Evolutionary conservation across 2,329 filamentous ascomycete genomes (phyloP), one percentile per base, ranked within the genome.

Genomic region (Arthroderma uncinatum): DNA sequence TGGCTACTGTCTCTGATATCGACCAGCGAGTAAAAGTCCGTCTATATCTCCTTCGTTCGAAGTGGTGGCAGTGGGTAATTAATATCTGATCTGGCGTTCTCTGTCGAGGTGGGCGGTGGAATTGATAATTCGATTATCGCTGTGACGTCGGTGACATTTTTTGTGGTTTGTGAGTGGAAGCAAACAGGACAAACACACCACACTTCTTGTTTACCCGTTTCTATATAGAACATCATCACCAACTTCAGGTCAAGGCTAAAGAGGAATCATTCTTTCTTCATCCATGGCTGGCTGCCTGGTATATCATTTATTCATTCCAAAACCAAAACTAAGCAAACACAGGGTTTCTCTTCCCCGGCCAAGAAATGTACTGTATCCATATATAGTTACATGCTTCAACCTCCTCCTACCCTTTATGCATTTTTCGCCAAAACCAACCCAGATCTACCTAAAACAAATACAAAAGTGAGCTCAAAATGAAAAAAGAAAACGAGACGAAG

Each of bases 1-100:
- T 95, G 58, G 64, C 75, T 53, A 6, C 44, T 23, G 16, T 8
- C 25, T 8, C 33, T 12, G 44, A 25, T 30, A 19, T 50, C 21
- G 14, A 30, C 12, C 34, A n/a, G 14, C 4, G 44, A 12, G 40
- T 44, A 44, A 25, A 12, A 10, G 23, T 2, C 3, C 10, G 21
- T 44, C 19, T 44, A 44, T 44, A 44, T 44, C 9, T 4, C 19
- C 25, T 36, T 44, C 21, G 12, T 44, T 10, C 2, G 19, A 23
- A 10, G 25, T 33, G 6, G 25, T 50, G n/a, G 28, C 12, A 30
- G 44, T n/a, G 25, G 44, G n/a, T 9, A 33, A n/a, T 9, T 16
- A 16, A 25, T 50, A n/a, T 30, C 6, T 33, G 23, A n/a, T n/a
- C 23, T 50, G 12, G 4, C 14, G 14, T 14, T 65, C 23, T 33